Evolutionary conservation across 169 alveolate genomes (phyloP).

Genomic region (Plasmodium adleri): DNA sequence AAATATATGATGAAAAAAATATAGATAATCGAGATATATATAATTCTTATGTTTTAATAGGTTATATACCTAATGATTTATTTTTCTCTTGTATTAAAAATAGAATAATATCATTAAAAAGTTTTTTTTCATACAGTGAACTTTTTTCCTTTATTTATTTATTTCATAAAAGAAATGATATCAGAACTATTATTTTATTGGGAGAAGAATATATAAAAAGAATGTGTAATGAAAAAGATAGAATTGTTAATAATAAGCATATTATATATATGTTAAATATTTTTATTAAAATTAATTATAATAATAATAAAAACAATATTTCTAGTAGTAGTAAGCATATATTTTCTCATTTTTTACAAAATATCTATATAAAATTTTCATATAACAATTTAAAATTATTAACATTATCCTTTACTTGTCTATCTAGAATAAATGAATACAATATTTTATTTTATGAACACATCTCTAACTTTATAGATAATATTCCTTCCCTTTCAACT

Average conservation of each 20-base stretch:
- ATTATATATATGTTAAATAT: conserved; percentile 62
- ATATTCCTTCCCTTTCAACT: conserved; percentile 13
- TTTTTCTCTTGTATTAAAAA: conserved; percentile 45
- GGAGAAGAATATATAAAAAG: conserved; percentile 49
- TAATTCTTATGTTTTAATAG: conserved; percentile 37
- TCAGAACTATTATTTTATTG: conserved; percentile 3
- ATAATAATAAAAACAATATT: not conserved
- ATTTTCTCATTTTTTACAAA: conserved; percentile 2
- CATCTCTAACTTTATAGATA: conserved; percentile 9
- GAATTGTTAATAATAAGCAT: conserved; percentile 20
- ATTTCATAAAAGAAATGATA: conserved; percentile 28
- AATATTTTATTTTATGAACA: conserved; percentile 48
- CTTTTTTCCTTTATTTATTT: conserved; percentile 35
- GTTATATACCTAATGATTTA: conserved; percentile 61
- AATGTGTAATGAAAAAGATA: conserved; percentile 30
- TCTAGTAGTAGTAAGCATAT: not conserved
- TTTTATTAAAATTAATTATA: conserved; percentile 50
- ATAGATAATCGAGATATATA: not conserved
- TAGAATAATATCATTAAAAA: conserved; percentile 38
- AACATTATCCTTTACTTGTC: conserved; percentile 37
- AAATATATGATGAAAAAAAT: not conserved
- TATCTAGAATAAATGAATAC: conserved; percentile 36
- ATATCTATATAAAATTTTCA: not conserved
- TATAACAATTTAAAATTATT: conserved; percentile 32
- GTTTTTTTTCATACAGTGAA: conserved; percentile 11